phyloP scores from a whole-genome alignment of 1,139 yeast species.

The Diutina sp. region DNA sequence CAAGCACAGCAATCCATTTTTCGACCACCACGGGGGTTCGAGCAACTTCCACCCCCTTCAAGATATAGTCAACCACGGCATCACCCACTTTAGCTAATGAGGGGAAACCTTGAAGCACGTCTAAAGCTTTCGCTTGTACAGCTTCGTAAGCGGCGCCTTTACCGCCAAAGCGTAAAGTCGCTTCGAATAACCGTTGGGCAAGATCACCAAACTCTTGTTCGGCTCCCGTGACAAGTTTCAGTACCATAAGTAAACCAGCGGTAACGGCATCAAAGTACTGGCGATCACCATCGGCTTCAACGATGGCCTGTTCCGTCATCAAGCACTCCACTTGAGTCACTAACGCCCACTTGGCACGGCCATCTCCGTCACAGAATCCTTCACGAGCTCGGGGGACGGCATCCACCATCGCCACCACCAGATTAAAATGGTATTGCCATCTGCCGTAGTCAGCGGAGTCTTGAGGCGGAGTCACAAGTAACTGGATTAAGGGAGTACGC shows the following conservation, averaged over 20 bases:
- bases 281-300: not conserved
- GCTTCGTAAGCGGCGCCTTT: not conserved
- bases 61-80: not conserved
- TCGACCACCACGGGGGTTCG: not conserved
- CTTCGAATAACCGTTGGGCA: not conserved
- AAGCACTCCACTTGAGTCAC: not conserved
- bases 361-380: not conserved
- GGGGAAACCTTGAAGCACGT: not conserved
- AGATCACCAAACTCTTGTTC: not conserved
- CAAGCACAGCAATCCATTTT: not conserved
- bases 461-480: not conserved
- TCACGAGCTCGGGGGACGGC: not conserved
- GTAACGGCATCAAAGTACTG: not conserved
- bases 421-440: not conserved
- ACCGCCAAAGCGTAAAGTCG: not conserved
- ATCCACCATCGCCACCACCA: not conserved
- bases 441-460: not conserved
- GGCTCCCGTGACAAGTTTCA: not conserved
- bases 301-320: not conserved
- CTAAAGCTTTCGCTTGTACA: not conserved
- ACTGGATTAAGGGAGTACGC: not conserved
- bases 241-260: not conserved
- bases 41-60: not conserved
- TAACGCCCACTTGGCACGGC: not conserved
- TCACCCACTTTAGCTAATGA: not conserved